phyloP scores from a whole-genome alignment of 805 yeast genomes.

The Ogataea chonburiensis region DNA sequence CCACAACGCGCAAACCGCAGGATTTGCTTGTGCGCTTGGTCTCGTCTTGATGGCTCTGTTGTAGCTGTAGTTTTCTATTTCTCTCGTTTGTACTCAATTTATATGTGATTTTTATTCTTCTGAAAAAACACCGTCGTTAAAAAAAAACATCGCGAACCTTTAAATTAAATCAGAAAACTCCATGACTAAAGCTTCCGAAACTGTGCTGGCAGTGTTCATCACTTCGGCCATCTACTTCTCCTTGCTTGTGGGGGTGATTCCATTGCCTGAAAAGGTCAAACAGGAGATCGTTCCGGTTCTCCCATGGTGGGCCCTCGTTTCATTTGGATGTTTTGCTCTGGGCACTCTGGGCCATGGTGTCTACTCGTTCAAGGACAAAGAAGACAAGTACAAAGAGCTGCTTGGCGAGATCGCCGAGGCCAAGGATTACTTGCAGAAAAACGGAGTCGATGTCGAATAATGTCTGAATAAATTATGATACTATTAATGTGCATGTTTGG shows the following conservation, averaged over 20 bases:
- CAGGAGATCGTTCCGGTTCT: slow-evolving; percentile 59
- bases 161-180: slow-evolving; percentile 3
- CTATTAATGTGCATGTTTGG: slow-evolving; percentile 22
- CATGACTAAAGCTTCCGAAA: slow-evolving; percentile 71
- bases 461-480: slow-evolving; percentile 1
- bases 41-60: slow-evolving; percentile 42
- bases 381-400: slow-evolving; percentile 62
- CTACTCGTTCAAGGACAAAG: slow-evolving; percentile 66
- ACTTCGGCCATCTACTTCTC: slow-evolving; percentile 54
- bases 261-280: slow-evolving; percentile 47
- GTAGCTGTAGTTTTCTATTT: no score
- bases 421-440: slow-evolving; percentile 50
- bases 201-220: slow-evolving; percentile 46
- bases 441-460: slow-evolving; percentile 51
- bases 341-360: slow-evolving; percentile 70
- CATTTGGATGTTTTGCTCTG: slow-evolving; percentile 68
- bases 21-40: slow-evolving; percentile 34
- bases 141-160: slow-evolving; percentile 1
- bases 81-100: slow-evolving; percentile 5
- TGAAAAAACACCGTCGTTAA: neutral
- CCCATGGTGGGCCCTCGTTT: slow-evolving; percentile 69
- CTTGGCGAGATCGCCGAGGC: slow-evolving; percentile 61
- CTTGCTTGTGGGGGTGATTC: slow-evolving; percentile 51
- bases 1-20: slow-evolving; percentile 17
- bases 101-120: slow-evolving; percentile 7